Percentiles rank a stretch among this genome's conserved stretches.
These are phyloP conservation scores for Rhamnella rubrinervis DNA, from an alignment of 331 rosid genomes.

Conservation along the genomic window DNA sequence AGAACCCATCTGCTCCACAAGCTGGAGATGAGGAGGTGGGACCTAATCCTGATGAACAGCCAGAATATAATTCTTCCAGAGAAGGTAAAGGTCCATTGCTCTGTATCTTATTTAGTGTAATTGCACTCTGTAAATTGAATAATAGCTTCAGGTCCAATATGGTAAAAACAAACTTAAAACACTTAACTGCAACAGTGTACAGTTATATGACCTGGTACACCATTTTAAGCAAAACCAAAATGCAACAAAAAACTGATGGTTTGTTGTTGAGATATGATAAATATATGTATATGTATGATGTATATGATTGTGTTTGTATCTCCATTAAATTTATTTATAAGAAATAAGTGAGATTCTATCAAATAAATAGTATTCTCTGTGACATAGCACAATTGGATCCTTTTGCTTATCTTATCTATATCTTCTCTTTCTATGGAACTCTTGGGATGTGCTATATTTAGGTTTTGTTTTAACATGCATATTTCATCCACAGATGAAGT, in stretches of 20 bases:
- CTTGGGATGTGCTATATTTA: conserved; percentile 1
- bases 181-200: conserved; percentile 4
- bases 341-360: neutral
- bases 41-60: conserved; percentile 34
- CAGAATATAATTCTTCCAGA: conserved; percentile 30
- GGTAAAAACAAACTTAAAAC: conserved; percentile 4
- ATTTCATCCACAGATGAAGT: conserved; percentile 28
- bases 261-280: conserved; percentile 1
- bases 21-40: conserved; percentile 38
- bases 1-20: conserved; percentile 37
- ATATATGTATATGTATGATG: neutral
- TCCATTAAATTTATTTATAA: neutral
- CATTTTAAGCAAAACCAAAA: neutral
- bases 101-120: conserved; percentile 10
- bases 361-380: neutral
- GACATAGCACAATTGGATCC: neutral
- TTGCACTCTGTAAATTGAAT: neutral
- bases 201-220: neutral
- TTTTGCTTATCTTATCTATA: neutral
- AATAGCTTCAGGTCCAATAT: conserved; percentile 3
- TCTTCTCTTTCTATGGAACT: neutral
- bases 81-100: conserved; percentile 46
- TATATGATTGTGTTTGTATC: too few relatives aligned
- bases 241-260: neutral
- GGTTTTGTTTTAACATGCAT: conserved; percentile 17